These are phyloP conservation scores for Prunus padus DNA, from an alignment of 306 rosid genomes.

Conservation along the genomic window DNA sequence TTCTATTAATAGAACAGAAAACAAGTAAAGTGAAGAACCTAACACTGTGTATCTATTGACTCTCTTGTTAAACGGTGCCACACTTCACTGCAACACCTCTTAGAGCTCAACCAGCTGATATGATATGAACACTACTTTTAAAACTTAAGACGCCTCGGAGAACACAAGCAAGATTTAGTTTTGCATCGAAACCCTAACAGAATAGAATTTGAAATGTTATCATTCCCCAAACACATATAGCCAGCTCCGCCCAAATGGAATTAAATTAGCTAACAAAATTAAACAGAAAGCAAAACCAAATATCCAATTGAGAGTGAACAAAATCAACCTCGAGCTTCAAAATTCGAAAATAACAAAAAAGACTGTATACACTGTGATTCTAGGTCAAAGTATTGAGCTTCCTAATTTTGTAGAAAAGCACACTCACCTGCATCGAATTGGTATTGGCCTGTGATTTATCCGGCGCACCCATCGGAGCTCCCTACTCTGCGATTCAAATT, in stretches of 20 bases:
- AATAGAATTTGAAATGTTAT: conserved; percentile 9
- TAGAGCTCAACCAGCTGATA: not conserved
- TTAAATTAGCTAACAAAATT: not conserved
- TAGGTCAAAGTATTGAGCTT: conserved; percentile 38
- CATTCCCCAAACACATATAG: conserved; percentile 5
- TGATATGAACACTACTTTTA: not conserved
- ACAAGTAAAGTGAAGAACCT: not conserved
- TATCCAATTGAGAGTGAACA: conserved; percentile 13
- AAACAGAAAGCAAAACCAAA: not conserved
- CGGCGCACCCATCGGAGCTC: conserved; percentile 76
- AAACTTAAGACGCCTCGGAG: not conserved
- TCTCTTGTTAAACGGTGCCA: not conserved
- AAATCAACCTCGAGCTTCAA: conserved; percentile 32
- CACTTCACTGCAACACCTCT: not conserved
- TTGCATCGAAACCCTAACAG: conserved; percentile 9
- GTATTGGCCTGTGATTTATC: conserved; percentile 72
- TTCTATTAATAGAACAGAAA: not conserved
- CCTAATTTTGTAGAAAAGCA: conserved; percentile 22
- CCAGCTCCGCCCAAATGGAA: conserved; percentile 20
- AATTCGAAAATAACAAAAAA: conserved; percentile 16
- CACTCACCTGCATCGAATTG: conserved; percentile 90
- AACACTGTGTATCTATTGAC: not conserved
- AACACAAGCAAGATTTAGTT: not conserved
- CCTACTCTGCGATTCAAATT: conserved; percentile 31
- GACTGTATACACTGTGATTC: conserved; percentile 19